Conservation (phyloP, 768 basidiomycete genomes). For the Mycena galericulata region DNA sequence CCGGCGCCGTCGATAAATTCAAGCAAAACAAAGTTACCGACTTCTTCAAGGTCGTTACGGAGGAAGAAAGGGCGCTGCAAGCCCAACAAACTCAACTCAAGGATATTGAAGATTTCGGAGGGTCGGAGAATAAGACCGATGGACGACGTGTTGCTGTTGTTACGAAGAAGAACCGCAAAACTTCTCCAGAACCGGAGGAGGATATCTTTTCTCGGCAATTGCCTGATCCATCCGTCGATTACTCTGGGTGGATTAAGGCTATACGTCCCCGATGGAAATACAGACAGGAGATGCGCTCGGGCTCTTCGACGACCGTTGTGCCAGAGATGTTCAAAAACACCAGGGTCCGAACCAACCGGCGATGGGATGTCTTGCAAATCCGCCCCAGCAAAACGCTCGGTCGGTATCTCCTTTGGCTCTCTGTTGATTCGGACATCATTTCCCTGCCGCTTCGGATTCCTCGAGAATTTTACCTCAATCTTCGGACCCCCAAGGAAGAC, state of each 20-base stretch:
- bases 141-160: conserved; percentile 65
- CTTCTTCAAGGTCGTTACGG: conserved; percentile 75
- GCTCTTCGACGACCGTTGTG: conserved; percentile 55
- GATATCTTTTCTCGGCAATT: conserved; percentile 50
- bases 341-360: conserved; percentile 67
- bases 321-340: conserved; percentile 82
- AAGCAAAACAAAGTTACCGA: conserved; percentile 98
- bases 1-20: conserved; percentile 93
- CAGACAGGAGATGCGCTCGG: conserved; percentile 61
- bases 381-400: conserved; percentile 81
- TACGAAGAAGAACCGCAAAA: conserved; percentile 60
- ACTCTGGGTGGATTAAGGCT: conserved; percentile 81
- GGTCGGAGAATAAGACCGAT: conserved; percentile 32
- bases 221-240: conserved; percentile 76
- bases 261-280: conserved; percentile 85
- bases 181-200: conserved; percentile 57
- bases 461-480: conserved; percentile 93
- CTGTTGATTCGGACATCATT: conserved; percentile 82
- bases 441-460: conserved; percentile 87
- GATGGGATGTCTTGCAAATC: conserved; percentile 96
- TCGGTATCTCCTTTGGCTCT: conserved; percentile 90
- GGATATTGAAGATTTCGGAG: conserved; percentile 75
- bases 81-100: conserved; percentile 46
- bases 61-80: conserved; percentile 41
- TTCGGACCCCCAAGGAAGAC: conserved; percentile 75